Conservation (phyloP, 768 basidiomycete species). For the Mrakia hoshinonis region DNA sequence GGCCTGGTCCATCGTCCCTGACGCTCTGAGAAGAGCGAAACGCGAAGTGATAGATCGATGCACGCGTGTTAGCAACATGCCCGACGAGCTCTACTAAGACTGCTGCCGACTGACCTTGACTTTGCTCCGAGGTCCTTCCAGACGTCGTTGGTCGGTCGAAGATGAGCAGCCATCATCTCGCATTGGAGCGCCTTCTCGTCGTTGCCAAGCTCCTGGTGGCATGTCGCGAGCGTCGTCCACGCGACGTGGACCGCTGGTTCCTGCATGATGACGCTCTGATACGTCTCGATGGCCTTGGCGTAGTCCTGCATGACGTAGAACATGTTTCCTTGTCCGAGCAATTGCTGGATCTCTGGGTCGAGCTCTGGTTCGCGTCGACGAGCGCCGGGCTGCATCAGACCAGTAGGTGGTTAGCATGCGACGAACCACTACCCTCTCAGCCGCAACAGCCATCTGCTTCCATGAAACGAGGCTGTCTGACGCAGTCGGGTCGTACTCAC, state of each 20-base stretch:
- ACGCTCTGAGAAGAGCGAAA: slow-evolving; percentile 44
- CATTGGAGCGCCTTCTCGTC: slow-evolving; percentile 65
- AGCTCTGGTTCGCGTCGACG: slow-evolving; percentile 32
- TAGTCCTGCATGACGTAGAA: slow-evolving; percentile 68
- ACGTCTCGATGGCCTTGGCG: slow-evolving; percentile 60
- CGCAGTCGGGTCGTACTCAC: background rate
- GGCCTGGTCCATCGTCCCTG: slow-evolving; percentile 72
- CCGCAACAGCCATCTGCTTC: slow-evolving; percentile 17
- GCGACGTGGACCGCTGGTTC: slow-evolving; percentile 75
- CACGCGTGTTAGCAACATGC: background rate
- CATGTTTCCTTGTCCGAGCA: slow-evolving; percentile 80
- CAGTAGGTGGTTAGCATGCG: background rate
- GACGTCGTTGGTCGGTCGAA: slow-evolving; percentile 70
- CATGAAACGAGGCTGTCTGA: slow-evolving; percentile 12
- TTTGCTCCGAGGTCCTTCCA: slow-evolving; percentile 74
- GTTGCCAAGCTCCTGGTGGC: slow-evolving; percentile 65
- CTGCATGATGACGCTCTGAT: slow-evolving; percentile 87
- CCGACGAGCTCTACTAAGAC: background rate
- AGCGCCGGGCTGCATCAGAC: slow-evolving; percentile 17
- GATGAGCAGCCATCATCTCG: slow-evolving; percentile 81
- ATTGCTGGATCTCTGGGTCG: slow-evolving; percentile 40
- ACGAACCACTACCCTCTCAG: background rate
- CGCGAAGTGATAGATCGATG: background rate
- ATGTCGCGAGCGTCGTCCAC: slow-evolving; percentile 81
- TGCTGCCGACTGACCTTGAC: slow-evolving; percentile 52